Conservation (phyloP, 768 basidiomycete species). For the Termitomyces sp. region DNA sequence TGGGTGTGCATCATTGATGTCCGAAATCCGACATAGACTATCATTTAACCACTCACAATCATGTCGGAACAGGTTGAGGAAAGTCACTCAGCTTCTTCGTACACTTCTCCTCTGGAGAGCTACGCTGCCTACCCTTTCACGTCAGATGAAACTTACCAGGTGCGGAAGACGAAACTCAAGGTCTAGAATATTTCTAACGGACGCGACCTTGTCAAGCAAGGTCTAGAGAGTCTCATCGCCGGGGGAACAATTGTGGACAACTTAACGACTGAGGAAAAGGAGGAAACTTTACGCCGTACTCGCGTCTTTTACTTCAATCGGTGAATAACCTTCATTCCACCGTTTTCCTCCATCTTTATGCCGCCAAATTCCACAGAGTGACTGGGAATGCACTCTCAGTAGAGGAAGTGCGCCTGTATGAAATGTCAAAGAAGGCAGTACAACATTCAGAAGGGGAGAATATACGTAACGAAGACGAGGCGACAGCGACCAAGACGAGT, state of each 20-base stretch:
- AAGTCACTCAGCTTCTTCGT: neutral
- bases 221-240: constrained; percentile 50
- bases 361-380: constrained; percentile 18
- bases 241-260: constrained; percentile 30
- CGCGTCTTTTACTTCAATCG: constrained; percentile 72
- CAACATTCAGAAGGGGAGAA: neutral
- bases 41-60: neutral
- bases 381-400: constrained; percentile 36
- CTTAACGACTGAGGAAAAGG: constrained; percentile 30
- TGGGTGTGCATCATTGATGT: neutral
- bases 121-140: constrained; percentile 48
- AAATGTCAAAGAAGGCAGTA: constrained; percentile 13
- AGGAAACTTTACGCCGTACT: constrained; percentile 45
- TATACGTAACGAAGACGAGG: neutral
- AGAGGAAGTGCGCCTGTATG: constrained; percentile 34
- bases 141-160: constrained; percentile 55
- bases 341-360: neutral
- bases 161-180: constrained; percentile 18
- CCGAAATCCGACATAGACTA: neutral
- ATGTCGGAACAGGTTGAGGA: neutral
- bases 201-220: constrained; percentile 44
- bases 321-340: constrained; percentile 20
- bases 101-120: constrained; percentile 4
- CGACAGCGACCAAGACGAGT: neutral
- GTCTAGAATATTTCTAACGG: constrained; percentile 6